phyloP scores from a whole-genome alignment of 1,284 basidiomycete species.

The Apiotrichum gracile region DNA sequence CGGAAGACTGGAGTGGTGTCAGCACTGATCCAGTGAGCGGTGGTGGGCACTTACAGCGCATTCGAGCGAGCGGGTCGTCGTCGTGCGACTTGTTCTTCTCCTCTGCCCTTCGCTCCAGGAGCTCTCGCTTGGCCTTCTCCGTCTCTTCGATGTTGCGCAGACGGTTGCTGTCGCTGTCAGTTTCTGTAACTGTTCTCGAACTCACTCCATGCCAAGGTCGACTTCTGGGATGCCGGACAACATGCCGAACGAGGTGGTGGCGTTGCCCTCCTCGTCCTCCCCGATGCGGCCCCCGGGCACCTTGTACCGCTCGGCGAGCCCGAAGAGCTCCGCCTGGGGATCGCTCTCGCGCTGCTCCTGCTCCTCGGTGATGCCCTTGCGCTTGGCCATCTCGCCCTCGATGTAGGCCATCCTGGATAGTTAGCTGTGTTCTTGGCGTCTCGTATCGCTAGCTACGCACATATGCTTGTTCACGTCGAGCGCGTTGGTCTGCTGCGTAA shows the following conservation, averaged over 20 bases:
- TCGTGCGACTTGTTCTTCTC: constrained; percentile 27
- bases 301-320: constrained; percentile 62
- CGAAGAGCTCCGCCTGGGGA: constrained; percentile 69
- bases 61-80: constrained; percentile 65
- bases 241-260: constrained; percentile 88
- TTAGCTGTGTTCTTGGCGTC: background rate
- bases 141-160: constrained; percentile 94
- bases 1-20: constrained; percentile 61
- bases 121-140: constrained; percentile 82
- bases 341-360: constrained; percentile 46
- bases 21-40: background rate
- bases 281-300: constrained; percentile 31
- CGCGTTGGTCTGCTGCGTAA: constrained; percentile 92
- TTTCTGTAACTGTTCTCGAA: constrained; percentile 18
- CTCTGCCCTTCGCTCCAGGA: constrained; percentile 61
- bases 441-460: constrained; percentile 54
- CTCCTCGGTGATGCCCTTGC: constrained; percentile 55
- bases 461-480: constrained; percentile 98
- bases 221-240: constrained; percentile 94
- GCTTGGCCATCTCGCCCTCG: constrained; percentile 80
- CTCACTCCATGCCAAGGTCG: constrained; percentile 95
- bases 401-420: constrained; percentile 88
- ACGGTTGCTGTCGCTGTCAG: constrained; percentile 57
- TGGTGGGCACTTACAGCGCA: constrained; percentile 62
- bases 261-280: constrained; percentile 72